phyloP scores from a whole-genome alignment of 805 yeast genomes.

The Candida alai region DNA sequence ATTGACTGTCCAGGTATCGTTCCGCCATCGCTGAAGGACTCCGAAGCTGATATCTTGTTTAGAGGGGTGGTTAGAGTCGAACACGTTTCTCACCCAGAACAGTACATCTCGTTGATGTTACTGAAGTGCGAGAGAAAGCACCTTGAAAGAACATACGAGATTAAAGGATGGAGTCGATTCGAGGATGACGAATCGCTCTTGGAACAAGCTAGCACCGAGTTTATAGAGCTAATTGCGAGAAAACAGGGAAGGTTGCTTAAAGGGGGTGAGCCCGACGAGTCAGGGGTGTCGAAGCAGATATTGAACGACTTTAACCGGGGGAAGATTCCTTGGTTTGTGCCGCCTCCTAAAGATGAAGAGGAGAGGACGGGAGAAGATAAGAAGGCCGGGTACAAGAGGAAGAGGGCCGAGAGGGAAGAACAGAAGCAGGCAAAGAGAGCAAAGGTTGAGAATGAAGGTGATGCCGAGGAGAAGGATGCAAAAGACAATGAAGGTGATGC shows the following conservation, averaged over 20 bases:
- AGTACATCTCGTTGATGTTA: slow-evolving; percentile 84
- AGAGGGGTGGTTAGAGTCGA: slow-evolving; percentile 99
- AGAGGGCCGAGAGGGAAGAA: slow-evolving; percentile 48
- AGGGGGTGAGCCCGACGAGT: slow-evolving; percentile 98
- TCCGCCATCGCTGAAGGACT: slow-evolving; percentile 87
- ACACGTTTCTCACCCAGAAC: slow-evolving; percentile 93
- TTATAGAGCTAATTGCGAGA: slow-evolving; percentile 85
- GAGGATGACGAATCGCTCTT: slow-evolving; percentile 46
- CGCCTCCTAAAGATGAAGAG: slow-evolving; percentile 78
- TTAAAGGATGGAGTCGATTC: slow-evolving; percentile 74
- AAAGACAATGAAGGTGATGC: slow-evolving; percentile 9
- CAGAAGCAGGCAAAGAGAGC: slow-evolving; percentile 18
- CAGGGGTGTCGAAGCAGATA: slow-evolving; percentile 85
- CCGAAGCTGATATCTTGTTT: slow-evolving; percentile 87
- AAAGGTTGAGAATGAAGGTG: slow-evolving; percentile 19
- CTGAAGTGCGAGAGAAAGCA: slow-evolving; percentile 84
- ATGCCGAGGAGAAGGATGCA: slow-evolving; percentile 15
- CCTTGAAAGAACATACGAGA: slow-evolving; percentile 91
- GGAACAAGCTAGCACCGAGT: slow-evolving; percentile 52
- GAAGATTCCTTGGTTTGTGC: slow-evolving; percentile 95
- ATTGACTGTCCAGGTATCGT: slow-evolving; percentile 99
- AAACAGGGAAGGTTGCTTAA: slow-evolving; percentile 89
- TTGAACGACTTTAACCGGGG: slow-evolving; percentile 96
- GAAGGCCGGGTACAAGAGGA: slow-evolving; percentile 50
- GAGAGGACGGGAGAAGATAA: slow-evolving; percentile 55